Evolutionary conservation across 305 asterid genomes (phyloP).

Genomic region (Coffea humblotiana): DNA sequence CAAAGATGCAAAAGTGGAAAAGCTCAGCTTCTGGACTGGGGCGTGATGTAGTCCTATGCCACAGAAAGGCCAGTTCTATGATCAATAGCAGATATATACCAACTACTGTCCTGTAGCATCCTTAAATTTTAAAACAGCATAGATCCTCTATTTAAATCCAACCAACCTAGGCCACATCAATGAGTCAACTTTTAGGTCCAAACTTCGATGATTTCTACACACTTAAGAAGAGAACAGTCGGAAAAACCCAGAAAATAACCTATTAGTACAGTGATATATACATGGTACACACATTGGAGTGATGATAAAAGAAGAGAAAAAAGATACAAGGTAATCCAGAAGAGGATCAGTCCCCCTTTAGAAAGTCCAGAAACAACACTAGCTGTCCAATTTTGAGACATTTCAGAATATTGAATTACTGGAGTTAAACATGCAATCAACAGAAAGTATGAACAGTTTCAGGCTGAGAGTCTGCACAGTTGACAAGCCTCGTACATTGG

Average conservation of each 20-base stretch:
- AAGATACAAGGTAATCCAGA: no score
- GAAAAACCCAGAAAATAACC: background rate
- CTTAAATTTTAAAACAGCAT: background rate
- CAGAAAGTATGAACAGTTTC: no score
- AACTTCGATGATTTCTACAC: background rate
- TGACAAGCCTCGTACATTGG: no score
- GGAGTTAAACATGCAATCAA: no score
- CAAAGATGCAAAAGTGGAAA: slow-evolving; percentile 21
- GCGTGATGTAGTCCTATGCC: no score
- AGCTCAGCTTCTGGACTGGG: slow-evolving; percentile 12
- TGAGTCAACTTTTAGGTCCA: background rate
- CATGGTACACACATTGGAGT: no score
- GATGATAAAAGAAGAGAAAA: no score
- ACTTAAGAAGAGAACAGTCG: background rate
- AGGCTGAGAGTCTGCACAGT: no score
- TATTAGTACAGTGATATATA: background rate
- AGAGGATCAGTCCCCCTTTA: no score
- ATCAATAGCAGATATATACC: background rate
- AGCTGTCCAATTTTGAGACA: no score
- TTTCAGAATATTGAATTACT: no score
- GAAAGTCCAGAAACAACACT: no score
- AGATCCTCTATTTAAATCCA: background rate
- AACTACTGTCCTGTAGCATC: background rate
- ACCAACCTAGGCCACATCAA: background rate
- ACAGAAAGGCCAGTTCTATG: background rate